Evolutionary conservation across 2,329 filamentous ascomycete genomes (phyloP).

Genomic region (Fusarium sacchari): DNA sequence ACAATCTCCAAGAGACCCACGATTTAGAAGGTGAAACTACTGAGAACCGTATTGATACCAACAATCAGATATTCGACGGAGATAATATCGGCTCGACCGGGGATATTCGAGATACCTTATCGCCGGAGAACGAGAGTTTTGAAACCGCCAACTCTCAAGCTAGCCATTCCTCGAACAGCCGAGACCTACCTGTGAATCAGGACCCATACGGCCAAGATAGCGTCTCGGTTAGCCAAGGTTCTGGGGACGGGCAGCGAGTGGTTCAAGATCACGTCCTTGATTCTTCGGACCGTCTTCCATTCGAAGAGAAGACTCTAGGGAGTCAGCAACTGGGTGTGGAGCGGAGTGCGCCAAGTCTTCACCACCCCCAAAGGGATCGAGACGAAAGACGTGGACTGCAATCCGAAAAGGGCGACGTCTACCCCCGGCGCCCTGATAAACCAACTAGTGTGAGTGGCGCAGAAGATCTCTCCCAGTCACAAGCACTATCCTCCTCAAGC

Average conservation of each 20-base stretch:
- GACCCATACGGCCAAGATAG: constrained; percentile 1
- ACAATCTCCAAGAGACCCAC: neutral
- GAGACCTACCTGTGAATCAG: neutral
- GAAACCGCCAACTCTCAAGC: constrained; percentile 2
- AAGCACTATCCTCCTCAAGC: constrained; percentile 1
- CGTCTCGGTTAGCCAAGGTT: neutral
- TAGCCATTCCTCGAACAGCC: neutral
- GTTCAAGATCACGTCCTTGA: neutral
- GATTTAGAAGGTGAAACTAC: neutral
- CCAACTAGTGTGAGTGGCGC: neutral
- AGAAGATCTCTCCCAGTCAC: neutral
- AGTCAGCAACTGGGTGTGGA: neutral
- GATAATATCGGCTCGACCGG: neutral
- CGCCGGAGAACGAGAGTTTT: neutral
- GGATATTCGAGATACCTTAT: neutral
- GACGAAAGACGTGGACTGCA: neutral
- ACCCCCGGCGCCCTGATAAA: neutral
- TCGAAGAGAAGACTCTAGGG: neutral
- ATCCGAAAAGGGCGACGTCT: neutral
- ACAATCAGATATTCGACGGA: neutral
- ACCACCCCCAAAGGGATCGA: neutral
- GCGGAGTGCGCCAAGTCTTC: neutral
- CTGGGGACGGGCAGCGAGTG: neutral
- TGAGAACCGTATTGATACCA: neutral
- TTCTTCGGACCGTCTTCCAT: neutral